These are phyloP conservation scores for Acanthamoeba sp. DNA, from an alignment of 208 protist genomes.

Conservation along the genomic window DNA sequence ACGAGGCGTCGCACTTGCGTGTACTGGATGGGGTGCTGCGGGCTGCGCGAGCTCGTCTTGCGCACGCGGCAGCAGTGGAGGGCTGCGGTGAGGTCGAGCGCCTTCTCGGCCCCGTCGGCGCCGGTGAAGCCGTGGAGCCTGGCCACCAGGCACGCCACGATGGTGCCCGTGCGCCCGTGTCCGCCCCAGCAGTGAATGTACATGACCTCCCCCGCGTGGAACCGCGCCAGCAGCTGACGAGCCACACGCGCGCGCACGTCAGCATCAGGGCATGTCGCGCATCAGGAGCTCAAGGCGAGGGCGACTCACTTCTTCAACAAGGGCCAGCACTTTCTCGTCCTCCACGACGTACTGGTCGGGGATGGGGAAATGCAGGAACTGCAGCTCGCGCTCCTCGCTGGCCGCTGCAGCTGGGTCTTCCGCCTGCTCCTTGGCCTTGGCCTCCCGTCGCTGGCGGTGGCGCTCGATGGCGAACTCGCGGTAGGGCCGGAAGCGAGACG, in stretches of 20 bases:
- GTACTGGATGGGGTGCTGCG: background rate
- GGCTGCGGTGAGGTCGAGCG: background rate
- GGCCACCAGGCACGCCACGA: constrained; percentile 20
- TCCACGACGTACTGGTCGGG: constrained; percentile 23
- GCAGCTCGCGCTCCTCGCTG: background rate
- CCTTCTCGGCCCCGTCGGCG: background rate
- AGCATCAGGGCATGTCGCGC: too few species aligned
- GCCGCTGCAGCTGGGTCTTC: background rate
- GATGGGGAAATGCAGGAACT: constrained; percentile 62
- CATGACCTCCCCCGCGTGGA: constrained; percentile 10
- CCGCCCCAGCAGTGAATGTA: constrained; percentile 50
- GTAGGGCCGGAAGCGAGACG: constrained; percentile 23
- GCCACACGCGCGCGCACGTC: background rate
- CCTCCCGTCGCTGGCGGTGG: background rate
- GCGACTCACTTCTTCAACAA: constrained; percentile 35
- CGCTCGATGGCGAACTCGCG: background rate
- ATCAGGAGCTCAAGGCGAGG: too few species aligned
- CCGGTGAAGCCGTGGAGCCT: background rate
- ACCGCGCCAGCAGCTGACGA: background rate
- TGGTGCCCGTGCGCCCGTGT: constrained; percentile 27
- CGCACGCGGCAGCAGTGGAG: constrained; percentile 19
- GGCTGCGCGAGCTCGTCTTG: background rate
- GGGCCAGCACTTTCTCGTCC: constrained; percentile 29
- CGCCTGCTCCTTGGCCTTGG: too few species aligned
- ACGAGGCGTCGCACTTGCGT: background rate